Evolutionary conservation across 805 yeast genomes (phyloP).

Genomic region (Lipomyces sp.): DNA sequence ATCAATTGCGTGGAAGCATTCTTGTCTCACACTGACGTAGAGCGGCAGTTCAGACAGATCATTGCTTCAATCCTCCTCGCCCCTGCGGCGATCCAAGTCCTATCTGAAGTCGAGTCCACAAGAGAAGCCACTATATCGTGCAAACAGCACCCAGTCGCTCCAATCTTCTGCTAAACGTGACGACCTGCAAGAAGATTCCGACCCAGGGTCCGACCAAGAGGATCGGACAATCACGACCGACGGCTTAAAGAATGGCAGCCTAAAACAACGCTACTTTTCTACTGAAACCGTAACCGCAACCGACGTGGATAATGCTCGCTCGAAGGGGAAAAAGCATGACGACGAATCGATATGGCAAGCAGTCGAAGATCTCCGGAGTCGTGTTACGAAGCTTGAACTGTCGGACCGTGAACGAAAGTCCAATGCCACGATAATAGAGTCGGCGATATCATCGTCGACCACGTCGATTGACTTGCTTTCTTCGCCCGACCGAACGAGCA

Average conservation of each 20-base stretch:
- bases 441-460: background rate
- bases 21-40: background rate
- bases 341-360: slow-evolving; percentile 17
- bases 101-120: background rate
- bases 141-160: background rate
- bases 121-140: background rate
- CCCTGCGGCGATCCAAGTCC: background rate
- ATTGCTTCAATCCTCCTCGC: background rate
- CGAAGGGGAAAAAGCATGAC: background rate
- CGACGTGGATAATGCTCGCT: background rate
- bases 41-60: background rate
- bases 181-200: background rate
- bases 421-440: background rate
- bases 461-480: slow-evolving; percentile 1
- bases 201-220: slow-evolving; percentile 1
- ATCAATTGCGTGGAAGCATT: background rate
- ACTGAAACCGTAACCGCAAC: slow-evolving; percentile 11
- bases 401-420: slow-evolving; percentile 9
- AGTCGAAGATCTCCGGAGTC: slow-evolving; percentile 21
- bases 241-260: background rate
- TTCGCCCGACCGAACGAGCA: slow-evolving; percentile 3
- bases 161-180: background rate
- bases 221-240: slow-evolving; percentile 1
- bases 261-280: slow-evolving; percentile 12
- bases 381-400: slow-evolving; percentile 16